phyloP scores from a whole-genome alignment of 1,284 basidiomycete genomes.

The Xerocomus nothofagi region DNA sequence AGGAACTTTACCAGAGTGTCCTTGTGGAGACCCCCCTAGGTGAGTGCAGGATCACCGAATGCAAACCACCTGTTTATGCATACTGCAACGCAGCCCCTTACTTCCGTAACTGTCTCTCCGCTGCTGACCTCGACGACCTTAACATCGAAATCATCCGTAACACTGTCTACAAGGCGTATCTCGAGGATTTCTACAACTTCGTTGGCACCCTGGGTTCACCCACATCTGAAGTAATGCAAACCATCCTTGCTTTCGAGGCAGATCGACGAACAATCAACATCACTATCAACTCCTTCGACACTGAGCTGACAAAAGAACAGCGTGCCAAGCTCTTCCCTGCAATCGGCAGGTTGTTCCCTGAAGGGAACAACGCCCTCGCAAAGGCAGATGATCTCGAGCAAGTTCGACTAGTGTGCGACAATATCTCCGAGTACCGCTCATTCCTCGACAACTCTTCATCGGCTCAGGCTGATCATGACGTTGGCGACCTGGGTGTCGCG shows the following conservation, averaged over 20 bases:
- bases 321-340: conserved; percentile 95
- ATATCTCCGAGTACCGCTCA: conserved; percentile 83
- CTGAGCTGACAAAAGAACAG: conserved; percentile 92
- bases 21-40: conserved; percentile 97
- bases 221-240: conserved; percentile 87
- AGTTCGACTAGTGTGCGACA: conserved; percentile 87
- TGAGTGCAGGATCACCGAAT: conserved; percentile 40
- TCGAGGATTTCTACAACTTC: conserved; percentile 95
- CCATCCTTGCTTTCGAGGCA: conserved; percentile 93
- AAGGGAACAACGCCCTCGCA: conserved; percentile 93
- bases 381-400: conserved; percentile 96
- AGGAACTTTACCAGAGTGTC: conserved; percentile 96
- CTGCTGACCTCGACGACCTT: conserved; percentile 95
- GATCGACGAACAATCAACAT: conserved; percentile 97
- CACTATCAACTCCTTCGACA: conserved; percentile 98
- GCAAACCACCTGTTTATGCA: conserved; percentile 6
- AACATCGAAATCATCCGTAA: conserved; percentile 99
- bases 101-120: conserved; percentile 94
- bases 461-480: conserved; percentile 38
- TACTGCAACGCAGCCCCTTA: conserved; percentile 75
- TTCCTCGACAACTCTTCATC: conserved; percentile 77
- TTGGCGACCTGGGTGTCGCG: conserved; percentile 55
- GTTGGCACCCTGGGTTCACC: conserved; percentile 79
- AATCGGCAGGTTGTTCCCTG: conserved; percentile 92
- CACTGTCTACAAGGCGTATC: conserved; percentile 99